Evolutionary conservation across 805 yeast species (phyloP).

Genomic region (Wickerhamiella shivajii): DNA sequence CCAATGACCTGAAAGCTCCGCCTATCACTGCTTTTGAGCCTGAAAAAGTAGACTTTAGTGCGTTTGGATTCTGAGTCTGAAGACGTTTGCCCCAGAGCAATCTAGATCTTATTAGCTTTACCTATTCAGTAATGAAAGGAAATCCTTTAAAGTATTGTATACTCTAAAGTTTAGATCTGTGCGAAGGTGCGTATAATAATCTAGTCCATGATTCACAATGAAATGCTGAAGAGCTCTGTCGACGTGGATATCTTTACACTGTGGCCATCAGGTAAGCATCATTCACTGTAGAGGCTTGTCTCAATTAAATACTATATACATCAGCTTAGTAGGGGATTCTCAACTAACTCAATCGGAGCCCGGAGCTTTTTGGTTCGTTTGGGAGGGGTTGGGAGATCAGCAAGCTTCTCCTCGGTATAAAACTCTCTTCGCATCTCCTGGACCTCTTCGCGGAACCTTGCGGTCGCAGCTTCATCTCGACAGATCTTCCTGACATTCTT

Average conservation of each 20-base stretch:
- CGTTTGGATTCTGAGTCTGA: slow-evolving; percentile 52
- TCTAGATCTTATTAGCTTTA: too few species aligned
- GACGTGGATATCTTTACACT: too few species aligned
- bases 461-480: slow-evolving; percentile 36
- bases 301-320: too few species aligned
- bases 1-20: slow-evolving; percentile 31
- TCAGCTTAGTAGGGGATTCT: slow-evolving; percentile 2
- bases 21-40: neutral
- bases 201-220: too few species aligned
- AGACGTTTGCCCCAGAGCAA: too few species aligned
- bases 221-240: too few species aligned
- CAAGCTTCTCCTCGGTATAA: slow-evolving; percentile 21
- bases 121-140: too few species aligned
- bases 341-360: slow-evolving; percentile 7
- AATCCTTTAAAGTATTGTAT: too few species aligned
- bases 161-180: too few species aligned
- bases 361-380: neutral
- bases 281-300: too few species aligned
- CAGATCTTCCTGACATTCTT: slow-evolving; percentile 41
- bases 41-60: slow-evolving; percentile 60
- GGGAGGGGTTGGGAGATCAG: slow-evolving; percentile 3
- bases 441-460: slow-evolving; percentile 46
- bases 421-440: slow-evolving; percentile 37
- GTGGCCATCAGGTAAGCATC: too few species aligned
- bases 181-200: too few species aligned